These are phyloP conservation scores for Cercis canadensis DNA, from an alignment of 306 rosid genomes.

Conservation along the genomic window DNA sequence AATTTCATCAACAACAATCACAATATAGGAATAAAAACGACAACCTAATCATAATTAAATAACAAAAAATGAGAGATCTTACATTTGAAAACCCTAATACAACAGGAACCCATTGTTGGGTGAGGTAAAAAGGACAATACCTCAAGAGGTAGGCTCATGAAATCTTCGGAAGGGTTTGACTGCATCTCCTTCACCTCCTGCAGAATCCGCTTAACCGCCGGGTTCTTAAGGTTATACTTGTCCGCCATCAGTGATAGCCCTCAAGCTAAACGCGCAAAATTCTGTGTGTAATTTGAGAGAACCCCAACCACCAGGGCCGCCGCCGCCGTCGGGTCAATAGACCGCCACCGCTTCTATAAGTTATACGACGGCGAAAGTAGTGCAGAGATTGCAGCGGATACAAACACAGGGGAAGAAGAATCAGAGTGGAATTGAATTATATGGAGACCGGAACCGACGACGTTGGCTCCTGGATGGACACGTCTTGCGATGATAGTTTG, in stretches of 20 bases:
- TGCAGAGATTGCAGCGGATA: neutral
- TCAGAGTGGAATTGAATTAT: neutral
- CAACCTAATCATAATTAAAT: neutral
- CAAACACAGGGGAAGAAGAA: neutral
- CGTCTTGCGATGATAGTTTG: constrained; percentile 36
- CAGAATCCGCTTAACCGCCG: constrained; percentile 92
- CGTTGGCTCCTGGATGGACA: constrained; percentile 32
- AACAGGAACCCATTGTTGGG: neutral
- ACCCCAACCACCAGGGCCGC: constrained; percentile 5
- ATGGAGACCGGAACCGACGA: neutral
- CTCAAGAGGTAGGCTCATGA: constrained; percentile 97
- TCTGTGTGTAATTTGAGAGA: neutral
- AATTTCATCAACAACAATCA: neutral
- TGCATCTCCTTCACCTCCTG: constrained; percentile 98
- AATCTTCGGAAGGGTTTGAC: constrained; percentile 89
- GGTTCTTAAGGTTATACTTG: constrained; percentile 83
- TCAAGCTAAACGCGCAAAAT: neutral
- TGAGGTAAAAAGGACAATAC: constrained; percentile 30
- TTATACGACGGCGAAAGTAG: neutral
- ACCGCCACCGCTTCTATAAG: neutral
- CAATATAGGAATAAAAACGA: neutral
- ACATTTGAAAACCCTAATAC: constrained; percentile 34
- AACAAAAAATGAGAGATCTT: neutral
- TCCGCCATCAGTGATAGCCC: constrained; percentile 52
- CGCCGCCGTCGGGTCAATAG: neutral